Evolutionary conservation across 805 yeast genomes (phyloP).

Genomic region (Cyberlindnera americana): DNA sequence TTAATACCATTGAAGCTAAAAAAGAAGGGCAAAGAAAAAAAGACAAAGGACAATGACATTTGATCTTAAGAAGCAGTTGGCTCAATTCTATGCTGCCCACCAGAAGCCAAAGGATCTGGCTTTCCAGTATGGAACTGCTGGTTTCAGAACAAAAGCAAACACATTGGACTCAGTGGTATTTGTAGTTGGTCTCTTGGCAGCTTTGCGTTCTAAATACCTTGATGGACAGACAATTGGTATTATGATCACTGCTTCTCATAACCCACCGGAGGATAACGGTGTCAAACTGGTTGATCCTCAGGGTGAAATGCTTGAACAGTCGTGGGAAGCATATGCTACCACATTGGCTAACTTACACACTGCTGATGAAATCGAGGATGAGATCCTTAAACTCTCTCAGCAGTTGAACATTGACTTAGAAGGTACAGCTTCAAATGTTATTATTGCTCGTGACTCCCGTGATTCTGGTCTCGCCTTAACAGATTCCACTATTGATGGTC

Average conservation of each 20-base stretch:
- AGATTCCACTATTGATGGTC: slow-evolving; percentile 57
- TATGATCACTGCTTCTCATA: slow-evolving; percentile 95
- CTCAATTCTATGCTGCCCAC: slow-evolving; percentile 17
- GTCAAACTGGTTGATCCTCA: slow-evolving; percentile 91
- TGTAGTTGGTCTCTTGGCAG: slow-evolving; percentile 79
- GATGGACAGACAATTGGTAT: slow-evolving; percentile 79
- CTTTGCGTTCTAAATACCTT: slow-evolving; percentile 71
- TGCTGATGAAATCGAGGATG: slow-evolving; percentile 38
- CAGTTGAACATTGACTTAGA: slow-evolving; percentile 44
- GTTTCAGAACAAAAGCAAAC: slow-evolving; percentile 76
- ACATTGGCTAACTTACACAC: slow-evolving; percentile 65
- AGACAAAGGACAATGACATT: not conserved
- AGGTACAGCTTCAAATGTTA: slow-evolving; percentile 40
- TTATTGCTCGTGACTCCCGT: slow-evolving; percentile 86
- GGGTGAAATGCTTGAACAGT: slow-evolving; percentile 82
- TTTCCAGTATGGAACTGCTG: slow-evolving; percentile 93
- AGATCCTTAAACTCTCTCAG: slow-evolving; percentile 36
- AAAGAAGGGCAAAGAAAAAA: no score
- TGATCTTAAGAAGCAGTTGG: slow-evolving; percentile 14
- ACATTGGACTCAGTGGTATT: slow-evolving; percentile 77
- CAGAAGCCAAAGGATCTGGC: slow-evolving; percentile 40
- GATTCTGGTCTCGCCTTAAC: slow-evolving; percentile 73
- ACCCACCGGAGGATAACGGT: slow-evolving; percentile 89
- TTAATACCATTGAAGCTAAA: no score
- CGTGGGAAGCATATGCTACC: slow-evolving; percentile 86